Evolutionary conservation across 1,139 yeast genomes (phyloP).

Genomic region (Saccharomycopsis crataegensis): DNA sequence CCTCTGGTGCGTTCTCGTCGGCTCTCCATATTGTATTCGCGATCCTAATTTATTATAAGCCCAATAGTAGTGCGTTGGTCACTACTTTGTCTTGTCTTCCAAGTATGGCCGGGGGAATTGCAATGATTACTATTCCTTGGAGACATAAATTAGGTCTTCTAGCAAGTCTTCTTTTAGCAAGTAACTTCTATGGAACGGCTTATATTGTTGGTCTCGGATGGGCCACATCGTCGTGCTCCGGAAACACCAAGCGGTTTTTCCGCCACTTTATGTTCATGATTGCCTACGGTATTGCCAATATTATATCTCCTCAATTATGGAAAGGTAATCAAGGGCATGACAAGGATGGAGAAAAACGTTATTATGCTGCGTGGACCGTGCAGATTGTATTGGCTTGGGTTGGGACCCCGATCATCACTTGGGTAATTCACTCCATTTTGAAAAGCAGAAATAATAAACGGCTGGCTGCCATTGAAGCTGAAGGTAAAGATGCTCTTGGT

Average conservation of each 20-base stretch:
- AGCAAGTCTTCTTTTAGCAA: constrained; percentile 35
- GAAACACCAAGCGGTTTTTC: constrained; percentile 37
- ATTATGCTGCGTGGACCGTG: constrained; percentile 39
- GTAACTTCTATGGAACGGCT: constrained; percentile 22
- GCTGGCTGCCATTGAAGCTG: constrained; percentile 15
- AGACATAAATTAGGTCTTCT: constrained; percentile 36
- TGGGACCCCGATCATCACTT: constrained; percentile 32
- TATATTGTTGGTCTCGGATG: constrained; percentile 34
- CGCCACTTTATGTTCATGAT: constrained; percentile 37
- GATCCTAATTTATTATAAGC: constrained; percentile 14
- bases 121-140: constrained; percentile 38
- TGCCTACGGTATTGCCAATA: constrained; percentile 34
- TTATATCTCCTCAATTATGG: constrained; percentile 24
- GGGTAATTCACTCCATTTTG: constrained; percentile 35
- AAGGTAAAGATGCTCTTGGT: constrained; percentile 2
- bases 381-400: constrained; percentile 42
- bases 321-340: constrained; percentile 26
- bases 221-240: constrained; percentile 31
- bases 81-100: constrained; percentile 27
- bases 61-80: constrained; percentile 23
- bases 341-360: constrained; percentile 20
- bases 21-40: constrained; percentile 19
- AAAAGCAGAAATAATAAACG: constrained; percentile 34
- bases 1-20: constrained; percentile 29
- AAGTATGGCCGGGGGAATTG: constrained; percentile 38